These are phyloP conservation scores for Zygnema cylindricum DNA, from an alignment of 139 green algal species.

Conservation along the genomic window DNA sequence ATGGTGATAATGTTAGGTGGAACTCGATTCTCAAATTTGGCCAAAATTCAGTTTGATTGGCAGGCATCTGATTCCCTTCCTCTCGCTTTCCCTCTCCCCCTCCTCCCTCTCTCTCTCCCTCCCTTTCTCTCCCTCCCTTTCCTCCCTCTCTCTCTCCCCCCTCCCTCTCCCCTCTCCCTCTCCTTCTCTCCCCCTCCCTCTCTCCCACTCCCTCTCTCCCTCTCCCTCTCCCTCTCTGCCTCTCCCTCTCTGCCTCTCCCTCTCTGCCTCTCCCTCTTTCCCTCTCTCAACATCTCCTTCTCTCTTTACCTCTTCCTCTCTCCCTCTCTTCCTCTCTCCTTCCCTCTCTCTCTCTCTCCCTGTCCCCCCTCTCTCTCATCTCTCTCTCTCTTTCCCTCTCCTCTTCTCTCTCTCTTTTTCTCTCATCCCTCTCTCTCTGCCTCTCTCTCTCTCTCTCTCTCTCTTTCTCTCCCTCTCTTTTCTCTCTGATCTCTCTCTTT, in stretches of 20 bases:
- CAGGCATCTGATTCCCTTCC: no score
- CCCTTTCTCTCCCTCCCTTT: no score
- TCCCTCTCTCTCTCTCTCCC: not conserved
- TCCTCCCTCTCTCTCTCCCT: no score
- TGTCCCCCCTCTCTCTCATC: not conserved
- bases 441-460: not conserved
- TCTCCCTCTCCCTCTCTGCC: not conserved
- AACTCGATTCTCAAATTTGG: no score
- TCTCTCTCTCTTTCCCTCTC: not conserved
- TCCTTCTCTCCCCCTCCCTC: not conserved
- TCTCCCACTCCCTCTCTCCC: not conserved
- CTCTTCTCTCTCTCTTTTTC: not conserved
- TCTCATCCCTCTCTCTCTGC: conserved; percentile 2
- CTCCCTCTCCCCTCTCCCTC: no score
- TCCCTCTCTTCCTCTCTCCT: not conserved
- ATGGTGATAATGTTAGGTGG: no score
- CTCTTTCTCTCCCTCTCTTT: not conserved
- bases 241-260: not conserved
- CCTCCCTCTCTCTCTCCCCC: no score
- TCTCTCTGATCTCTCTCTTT: not conserved
- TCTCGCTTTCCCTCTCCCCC: no score
- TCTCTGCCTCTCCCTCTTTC: not conserved
- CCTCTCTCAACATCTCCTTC: not conserved
- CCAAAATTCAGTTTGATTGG: not conserved
- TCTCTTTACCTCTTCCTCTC: not conserved